Evolutionary conservation across 805 yeast genomes (phyloP).

Genomic region (Teunomyces panamensis): DNA sequence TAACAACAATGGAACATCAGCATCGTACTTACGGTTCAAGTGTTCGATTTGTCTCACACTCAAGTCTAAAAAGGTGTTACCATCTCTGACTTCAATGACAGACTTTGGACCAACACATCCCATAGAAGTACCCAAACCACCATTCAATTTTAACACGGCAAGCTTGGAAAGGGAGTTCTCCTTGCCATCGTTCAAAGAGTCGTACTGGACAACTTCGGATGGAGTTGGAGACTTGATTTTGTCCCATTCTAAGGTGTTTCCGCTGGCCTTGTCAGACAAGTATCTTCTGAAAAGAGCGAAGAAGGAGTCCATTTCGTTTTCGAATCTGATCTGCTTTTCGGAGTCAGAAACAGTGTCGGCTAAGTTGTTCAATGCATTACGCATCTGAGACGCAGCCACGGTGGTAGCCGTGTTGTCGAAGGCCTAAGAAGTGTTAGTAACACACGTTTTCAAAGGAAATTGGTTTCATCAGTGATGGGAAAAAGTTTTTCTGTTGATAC

Average conservation of each 20-base stretch:
- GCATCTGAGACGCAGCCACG: conserved; percentile 96
- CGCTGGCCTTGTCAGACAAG: conserved; percentile 82
- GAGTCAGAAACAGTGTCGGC: conserved; percentile 72
- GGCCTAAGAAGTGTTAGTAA: conserved; percentile 49
- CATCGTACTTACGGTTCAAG: conserved; percentile 82
- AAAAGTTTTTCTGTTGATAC: conserved; percentile 20
- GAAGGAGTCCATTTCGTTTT: conserved; percentile 90
- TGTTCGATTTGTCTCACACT: conserved; percentile 96
- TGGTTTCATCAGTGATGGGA: not conserved
- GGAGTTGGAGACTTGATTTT: conserved; percentile 87
- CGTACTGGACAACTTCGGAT: conserved; percentile 85
- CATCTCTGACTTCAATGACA: conserved; percentile 97
- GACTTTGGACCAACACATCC: conserved; percentile 99
- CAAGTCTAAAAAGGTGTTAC: conserved; percentile 93
- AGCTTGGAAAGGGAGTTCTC: conserved; percentile 57
- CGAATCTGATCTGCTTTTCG: conserved; percentile 57
- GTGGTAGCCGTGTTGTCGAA: conserved; percentile 93
- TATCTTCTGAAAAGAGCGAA: conserved; percentile 92
- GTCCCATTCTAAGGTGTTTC: conserved; percentile 88
- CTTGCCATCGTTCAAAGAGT: conserved; percentile 34
- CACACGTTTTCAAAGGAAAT: not conserved
- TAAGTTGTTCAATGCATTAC: conserved; percentile 87
- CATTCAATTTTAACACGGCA: conserved; percentile 94
- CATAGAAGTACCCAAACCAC: conserved; percentile 99
- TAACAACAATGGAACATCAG: conserved; percentile 92